Conservation (phyloP, 768 basidiomycete species). For the Pholiota molesta region DNA sequence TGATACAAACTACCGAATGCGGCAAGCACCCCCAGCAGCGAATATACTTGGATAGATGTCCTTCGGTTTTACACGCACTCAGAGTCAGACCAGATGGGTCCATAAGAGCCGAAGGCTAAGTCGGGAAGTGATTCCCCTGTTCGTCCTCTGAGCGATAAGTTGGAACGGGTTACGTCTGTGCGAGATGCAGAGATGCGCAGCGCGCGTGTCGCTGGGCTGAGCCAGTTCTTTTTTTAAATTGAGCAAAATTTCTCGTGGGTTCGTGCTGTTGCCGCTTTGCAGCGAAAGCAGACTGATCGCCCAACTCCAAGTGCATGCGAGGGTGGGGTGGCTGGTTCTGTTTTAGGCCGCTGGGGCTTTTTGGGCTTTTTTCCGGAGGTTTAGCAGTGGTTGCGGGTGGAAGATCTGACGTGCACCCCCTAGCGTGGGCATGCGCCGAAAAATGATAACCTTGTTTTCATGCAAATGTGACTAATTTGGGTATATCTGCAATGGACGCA, state of each 20-base stretch:
- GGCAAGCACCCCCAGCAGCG: constrained; percentile 1
- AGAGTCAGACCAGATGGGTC: not conserved
- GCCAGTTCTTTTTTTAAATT: not conserved
- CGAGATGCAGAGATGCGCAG: constrained; percentile 4
- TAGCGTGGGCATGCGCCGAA: too few relatives aligned
- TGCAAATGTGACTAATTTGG: not conserved
- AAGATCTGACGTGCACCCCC: not conserved
- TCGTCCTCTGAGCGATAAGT: not conserved
- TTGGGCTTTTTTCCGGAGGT: constrained; percentile 1
- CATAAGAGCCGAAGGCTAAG: constrained; percentile 2
- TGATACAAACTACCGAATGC: not conserved
- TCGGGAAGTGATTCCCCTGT: constrained; percentile 3
- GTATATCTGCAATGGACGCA: not conserved
- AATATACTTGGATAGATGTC: constrained; percentile 2
- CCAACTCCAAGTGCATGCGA: not conserved
- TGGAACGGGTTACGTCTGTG: not conserved
- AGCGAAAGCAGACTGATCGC: not conserved
- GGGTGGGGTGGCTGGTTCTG: not conserved
- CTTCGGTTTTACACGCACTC: constrained; percentile 1
- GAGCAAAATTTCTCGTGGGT: not conserved
- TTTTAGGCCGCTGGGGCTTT: not conserved
- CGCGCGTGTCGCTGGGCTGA: not conserved
- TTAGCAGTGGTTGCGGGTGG: not conserved
- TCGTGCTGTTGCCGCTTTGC: not conserved
- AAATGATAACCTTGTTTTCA: not conserved